phyloP scores from a whole-genome alignment of 2,329 filamentous ascomycete species.

The Thelonectria olida region DNA sequence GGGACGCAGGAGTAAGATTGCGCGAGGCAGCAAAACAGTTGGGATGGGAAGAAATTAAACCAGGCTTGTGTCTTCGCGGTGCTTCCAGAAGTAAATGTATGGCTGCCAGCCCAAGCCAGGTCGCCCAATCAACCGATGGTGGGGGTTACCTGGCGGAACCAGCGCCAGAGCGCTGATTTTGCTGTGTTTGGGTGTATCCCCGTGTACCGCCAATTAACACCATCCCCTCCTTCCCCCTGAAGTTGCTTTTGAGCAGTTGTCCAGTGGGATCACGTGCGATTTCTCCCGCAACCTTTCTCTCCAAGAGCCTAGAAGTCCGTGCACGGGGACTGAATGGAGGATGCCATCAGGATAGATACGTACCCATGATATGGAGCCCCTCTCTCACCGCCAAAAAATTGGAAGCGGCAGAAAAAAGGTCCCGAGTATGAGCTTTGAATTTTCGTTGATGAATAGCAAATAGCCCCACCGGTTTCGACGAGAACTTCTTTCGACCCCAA shows the following conservation, averaged over 20 bases:
- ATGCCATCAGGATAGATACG: too few relatives aligned
- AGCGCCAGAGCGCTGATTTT: slow-evolving; percentile 18
- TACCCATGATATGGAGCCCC: neutral
- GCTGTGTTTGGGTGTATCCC: slow-evolving; percentile 22
- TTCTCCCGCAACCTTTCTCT: neutral
- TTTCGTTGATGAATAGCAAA: slow-evolving; percentile 14
- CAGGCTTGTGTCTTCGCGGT: slow-evolving; percentile 33
- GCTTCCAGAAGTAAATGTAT: slow-evolving; percentile 37
- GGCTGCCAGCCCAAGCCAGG: slow-evolving; percentile 25
- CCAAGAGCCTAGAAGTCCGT: too few relatives aligned
- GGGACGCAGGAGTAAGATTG: slow-evolving; percentile 30
- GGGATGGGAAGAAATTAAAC: slow-evolving; percentile 43
- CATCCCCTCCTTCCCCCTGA: slow-evolving; percentile 23
- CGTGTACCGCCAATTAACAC: slow-evolving; percentile 22
- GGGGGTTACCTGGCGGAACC: slow-evolving; percentile 39
- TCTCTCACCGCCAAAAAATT: slow-evolving; percentile 46
- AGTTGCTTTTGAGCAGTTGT: slow-evolving; percentile 14
- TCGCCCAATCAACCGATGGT: slow-evolving; percentile 45
- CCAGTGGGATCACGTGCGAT: slow-evolving; percentile 30
- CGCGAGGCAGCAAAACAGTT: slow-evolving; percentile 27
- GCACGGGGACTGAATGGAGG: too few relatives aligned
- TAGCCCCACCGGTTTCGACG: slow-evolving; percentile 31
- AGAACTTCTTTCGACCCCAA: slow-evolving; percentile 27
- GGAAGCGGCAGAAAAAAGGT: slow-evolving; percentile 44
- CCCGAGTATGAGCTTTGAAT: slow-evolving; percentile 32